Percentiles rank a stretch among this genome's conserved stretches.
These are phyloP conservation scores for Lachancea mirantina DNA, from an alignment of 805 yeast species.

Conservation along the genomic window DNA sequence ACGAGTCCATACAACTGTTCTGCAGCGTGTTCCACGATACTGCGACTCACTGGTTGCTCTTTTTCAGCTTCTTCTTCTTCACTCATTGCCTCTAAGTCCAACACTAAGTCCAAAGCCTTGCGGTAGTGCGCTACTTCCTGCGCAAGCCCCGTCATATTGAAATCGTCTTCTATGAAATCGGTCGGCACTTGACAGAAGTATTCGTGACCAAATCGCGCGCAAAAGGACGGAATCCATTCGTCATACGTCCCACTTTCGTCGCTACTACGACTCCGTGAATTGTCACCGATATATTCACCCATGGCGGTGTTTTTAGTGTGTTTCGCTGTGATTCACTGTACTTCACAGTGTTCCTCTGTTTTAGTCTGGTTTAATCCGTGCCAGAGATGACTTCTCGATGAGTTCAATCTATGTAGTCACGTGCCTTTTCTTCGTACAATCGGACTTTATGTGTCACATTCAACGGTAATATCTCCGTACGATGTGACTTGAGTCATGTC, in stretches of 20 bases:
- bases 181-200: conserved; percentile 87
- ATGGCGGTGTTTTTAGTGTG: not conserved
- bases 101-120: conserved; percentile 83
- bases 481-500: no score
- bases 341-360: not conserved
- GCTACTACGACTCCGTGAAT: conserved; percentile 8
- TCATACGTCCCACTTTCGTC: conserved; percentile 34
- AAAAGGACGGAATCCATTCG: conserved; percentile 78
- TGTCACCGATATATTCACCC: conserved; percentile 7
- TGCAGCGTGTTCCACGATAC: conserved; percentile 79
- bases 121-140: conserved; percentile 83
- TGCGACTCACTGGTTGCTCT: conserved; percentile 41
- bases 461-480: no score
- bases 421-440: no score
- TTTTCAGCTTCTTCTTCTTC: conserved; percentile 30
- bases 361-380: not conserved
- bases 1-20: conserved; percentile 89
- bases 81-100: conserved; percentile 63
- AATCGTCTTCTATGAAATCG: conserved; percentile 93
- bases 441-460: no score
- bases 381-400: no score
- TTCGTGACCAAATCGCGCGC: conserved; percentile 76
- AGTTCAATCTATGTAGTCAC: no score
- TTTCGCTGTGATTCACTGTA: not conserved
- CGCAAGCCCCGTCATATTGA: conserved; percentile 84